Evolutionary conservation across 805 yeast genomes (phyloP).

Genomic region (Candida insectalens): DNA sequence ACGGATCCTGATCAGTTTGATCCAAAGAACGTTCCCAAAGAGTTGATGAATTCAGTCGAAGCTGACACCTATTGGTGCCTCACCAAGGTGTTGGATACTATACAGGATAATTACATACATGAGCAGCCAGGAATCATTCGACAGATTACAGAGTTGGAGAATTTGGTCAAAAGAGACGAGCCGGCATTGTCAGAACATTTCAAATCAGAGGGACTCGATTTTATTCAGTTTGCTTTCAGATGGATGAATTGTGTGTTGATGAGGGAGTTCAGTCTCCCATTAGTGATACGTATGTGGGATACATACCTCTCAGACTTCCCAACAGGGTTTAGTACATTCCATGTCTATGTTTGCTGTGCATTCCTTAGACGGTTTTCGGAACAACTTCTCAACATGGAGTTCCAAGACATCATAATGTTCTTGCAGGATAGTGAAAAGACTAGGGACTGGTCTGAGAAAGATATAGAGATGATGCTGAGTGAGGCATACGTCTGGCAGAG

Average conservation of each 20-base stretch:
- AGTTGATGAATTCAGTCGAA: constrained; percentile 62
- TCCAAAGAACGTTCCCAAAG: constrained; percentile 48
- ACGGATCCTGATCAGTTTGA: constrained; percentile 43
- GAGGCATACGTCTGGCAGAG: constrained; percentile 98
- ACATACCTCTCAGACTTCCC: constrained; percentile 74
- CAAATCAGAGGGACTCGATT: constrained; percentile 77
- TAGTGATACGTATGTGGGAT: constrained; percentile 95
- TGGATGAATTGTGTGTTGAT: constrained; percentile 98
- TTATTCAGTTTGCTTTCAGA: constrained; percentile 89
- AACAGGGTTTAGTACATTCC: constrained; percentile 81
- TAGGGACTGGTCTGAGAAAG: constrained; percentile 73
- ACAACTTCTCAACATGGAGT: constrained; percentile 73
- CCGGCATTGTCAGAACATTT: constrained; percentile 63
- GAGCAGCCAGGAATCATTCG: constrained; percentile 96
- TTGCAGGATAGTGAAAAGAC: constrained; percentile 83
- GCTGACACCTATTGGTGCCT: constrained; percentile 98
- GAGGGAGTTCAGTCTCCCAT: constrained; percentile 77
- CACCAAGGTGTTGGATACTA: constrained; percentile 82
- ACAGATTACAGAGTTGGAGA: constrained; percentile 76
- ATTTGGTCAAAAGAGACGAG: constrained; percentile 75
- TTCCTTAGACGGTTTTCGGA: constrained; percentile 82
- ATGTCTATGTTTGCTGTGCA: constrained; percentile 96
- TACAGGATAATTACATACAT: constrained; percentile 94
- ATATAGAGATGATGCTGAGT: constrained; percentile 82
- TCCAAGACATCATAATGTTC: constrained; percentile 88